Conservation (phyloP, 345 rosid species). For the Noccaea bulbosa region DNA sequence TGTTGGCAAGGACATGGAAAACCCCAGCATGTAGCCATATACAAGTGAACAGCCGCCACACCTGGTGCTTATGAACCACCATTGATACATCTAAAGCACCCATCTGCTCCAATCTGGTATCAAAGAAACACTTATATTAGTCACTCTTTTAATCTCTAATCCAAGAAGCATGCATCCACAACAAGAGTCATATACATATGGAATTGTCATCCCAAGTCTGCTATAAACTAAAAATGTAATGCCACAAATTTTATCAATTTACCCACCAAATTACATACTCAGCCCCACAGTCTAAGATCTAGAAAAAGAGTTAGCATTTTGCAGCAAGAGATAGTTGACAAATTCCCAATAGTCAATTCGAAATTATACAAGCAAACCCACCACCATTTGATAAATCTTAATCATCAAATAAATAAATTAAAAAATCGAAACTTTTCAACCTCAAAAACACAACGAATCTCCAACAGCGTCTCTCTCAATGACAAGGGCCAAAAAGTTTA, state of each 20-base stretch:
- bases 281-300: constrained; percentile 25
- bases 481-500: not conserved
- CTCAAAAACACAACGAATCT: constrained; percentile 20
- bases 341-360: not conserved
- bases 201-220: not conserved
- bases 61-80: constrained; percentile 61
- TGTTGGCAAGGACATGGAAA: constrained; percentile 87
- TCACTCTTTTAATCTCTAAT: not conserved
- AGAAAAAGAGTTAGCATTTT: constrained; percentile 11
- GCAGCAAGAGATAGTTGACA: not conserved
- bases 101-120: constrained; percentile 75
- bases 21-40: constrained; percentile 99
- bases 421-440: not conserved
- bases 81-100: constrained; percentile 67
- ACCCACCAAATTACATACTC: constrained; percentile 4
- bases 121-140: constrained; percentile 8
- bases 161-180: not conserved
- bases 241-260: not conserved
- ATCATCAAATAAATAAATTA: not conserved
- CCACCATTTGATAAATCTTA: not conserved
- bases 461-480: not conserved
- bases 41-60: constrained; percentile 85
- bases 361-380: constrained; percentile 8
- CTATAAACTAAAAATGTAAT: constrained; percentile 12
- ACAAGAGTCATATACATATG: not conserved